These are phyloP conservation scores for Beauveria varroae DNA, from an alignment of 2,329 filamentous ascomycete species.

Conservation along the genomic window DNA sequence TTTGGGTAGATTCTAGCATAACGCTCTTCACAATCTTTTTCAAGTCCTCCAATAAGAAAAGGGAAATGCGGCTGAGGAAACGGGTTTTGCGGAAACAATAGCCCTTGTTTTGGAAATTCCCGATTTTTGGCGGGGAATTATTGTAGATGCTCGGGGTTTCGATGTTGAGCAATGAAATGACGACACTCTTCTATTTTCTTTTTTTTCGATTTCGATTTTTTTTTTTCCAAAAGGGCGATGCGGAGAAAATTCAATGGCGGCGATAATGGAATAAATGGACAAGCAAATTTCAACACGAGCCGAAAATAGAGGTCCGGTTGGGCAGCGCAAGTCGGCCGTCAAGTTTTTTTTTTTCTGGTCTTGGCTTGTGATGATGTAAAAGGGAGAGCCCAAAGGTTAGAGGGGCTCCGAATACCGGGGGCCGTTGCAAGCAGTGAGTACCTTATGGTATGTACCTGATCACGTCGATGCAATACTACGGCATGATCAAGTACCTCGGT, in stretches of 20 bases:
- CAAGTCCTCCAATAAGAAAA: too few species aligned
- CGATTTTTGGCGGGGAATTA: not conserved
- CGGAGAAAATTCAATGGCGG: too few species aligned
- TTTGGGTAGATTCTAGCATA: slow-evolving; percentile 3
- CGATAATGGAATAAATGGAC: too few species aligned
- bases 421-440: not conserved
- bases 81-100: not conserved
- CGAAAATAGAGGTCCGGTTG: not conserved
- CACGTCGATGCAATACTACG: not conserved
- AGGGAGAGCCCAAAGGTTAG: not conserved
- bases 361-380: slow-evolving; percentile 10
- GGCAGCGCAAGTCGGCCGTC: not conserved
- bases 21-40: not conserved
- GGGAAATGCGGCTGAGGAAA: not conserved
- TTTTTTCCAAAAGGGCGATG: too few species aligned
- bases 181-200: not conserved
- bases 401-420: slow-evolving; percentile 3
- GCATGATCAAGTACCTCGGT: not conserved
- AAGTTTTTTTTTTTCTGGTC: not conserved
- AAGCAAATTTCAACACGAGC: not conserved
- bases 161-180: not conserved
- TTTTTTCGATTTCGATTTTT: not conserved
- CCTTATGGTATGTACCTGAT: not conserved
- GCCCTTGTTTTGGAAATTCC: too few species aligned
- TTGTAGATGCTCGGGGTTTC: not conserved